phyloP scores from a whole-genome alignment of 2,329 filamentous ascomycete genomes.

The Fusarium domesticum region DNA sequence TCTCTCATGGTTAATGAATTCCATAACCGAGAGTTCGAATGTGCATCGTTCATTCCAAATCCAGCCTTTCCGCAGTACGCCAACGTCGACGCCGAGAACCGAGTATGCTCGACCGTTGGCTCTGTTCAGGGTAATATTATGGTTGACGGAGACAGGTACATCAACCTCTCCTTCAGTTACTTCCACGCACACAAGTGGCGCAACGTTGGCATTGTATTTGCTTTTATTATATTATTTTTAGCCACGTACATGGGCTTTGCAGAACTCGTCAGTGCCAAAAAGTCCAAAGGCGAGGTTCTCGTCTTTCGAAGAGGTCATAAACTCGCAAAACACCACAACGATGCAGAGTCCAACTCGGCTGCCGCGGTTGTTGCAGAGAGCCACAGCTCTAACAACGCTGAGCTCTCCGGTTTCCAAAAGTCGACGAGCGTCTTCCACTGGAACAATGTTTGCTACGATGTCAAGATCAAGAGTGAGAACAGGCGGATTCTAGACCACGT shows the following conservation, averaged over 20 bases:
- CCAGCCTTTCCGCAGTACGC: slow-evolving; percentile 27
- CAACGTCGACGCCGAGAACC: slow-evolving; percentile 25
- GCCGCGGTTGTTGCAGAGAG: slow-evolving; percentile 11
- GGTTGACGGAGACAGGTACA: slow-evolving; percentile 48
- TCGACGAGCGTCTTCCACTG: slow-evolving; percentile 78
- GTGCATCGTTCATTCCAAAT: slow-evolving; percentile 26
- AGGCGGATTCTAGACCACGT: slow-evolving; percentile 76
- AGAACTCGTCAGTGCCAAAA: slow-evolving; percentile 46
- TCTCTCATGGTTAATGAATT: slow-evolving; percentile 66
- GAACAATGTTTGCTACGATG: slow-evolving; percentile 70
- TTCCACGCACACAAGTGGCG: slow-evolving; percentile 48
- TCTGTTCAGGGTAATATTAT: slow-evolving; percentile 41
- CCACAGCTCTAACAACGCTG: slow-evolving; percentile 7
- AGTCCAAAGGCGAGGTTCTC: slow-evolving; percentile 59
- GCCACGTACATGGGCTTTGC: slow-evolving; percentile 48
- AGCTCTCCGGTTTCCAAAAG: slow-evolving; percentile 31
- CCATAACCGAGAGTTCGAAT: slow-evolving; percentile 25
- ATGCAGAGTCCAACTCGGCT: slow-evolving; percentile 13
- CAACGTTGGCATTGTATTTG: slow-evolving; percentile 56
- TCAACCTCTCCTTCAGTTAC: slow-evolving; percentile 44
- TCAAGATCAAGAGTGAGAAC: slow-evolving; percentile 69
- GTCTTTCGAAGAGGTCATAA: slow-evolving; percentile 50
- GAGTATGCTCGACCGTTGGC: slow-evolving; percentile 47
- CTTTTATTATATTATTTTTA: slow-evolving; percentile 47
- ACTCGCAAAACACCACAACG: background rate